These are phyloP conservation scores for Aspergillus sp. DNA, from an alignment of 2,329 filamentous ascomycete species.

Conservation along the genomic window DNA sequence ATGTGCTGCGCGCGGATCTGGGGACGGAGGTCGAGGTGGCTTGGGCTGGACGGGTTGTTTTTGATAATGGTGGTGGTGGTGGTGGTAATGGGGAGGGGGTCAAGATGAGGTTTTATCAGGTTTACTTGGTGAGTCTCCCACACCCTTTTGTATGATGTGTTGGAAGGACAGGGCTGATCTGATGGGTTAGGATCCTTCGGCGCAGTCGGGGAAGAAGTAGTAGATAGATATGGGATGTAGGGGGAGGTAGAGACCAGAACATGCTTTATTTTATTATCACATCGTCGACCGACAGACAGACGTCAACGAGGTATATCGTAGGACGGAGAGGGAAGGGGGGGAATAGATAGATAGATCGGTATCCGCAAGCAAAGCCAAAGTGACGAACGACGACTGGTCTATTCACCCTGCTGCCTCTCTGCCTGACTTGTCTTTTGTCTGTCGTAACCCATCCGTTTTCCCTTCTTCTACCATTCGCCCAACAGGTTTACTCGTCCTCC, in stretches of 20 bases:
- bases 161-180: constrained; percentile 1
- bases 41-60: constrained; percentile 29
- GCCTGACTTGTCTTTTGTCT: no score
- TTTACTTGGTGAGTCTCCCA: constrained; percentile 26
- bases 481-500: no score
- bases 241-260: not conserved
- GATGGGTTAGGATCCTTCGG: constrained; percentile 22
- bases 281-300: no score
- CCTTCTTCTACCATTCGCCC: no score
- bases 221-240: constrained; percentile 1
- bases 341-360: no score
- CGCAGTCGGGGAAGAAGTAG: constrained; percentile 25
- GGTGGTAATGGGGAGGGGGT: constrained; percentile 11
- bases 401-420: no score
- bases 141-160: not conserved
- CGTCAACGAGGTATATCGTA: no score
- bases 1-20: constrained; percentile 22
- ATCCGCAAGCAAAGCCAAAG: no score
- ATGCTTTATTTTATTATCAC: no score
- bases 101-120: constrained; percentile 33
- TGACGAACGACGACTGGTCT: no score
- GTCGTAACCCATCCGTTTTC: no score
- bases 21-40: constrained; percentile 26
- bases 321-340: no score
- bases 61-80: constrained; percentile 9